Evolutionary conservation across 2,329 filamentous ascomycete species (phyloP), one percentile per base, ranked within the genome.

Genomic region (Madurella mycetomatis): DNA sequence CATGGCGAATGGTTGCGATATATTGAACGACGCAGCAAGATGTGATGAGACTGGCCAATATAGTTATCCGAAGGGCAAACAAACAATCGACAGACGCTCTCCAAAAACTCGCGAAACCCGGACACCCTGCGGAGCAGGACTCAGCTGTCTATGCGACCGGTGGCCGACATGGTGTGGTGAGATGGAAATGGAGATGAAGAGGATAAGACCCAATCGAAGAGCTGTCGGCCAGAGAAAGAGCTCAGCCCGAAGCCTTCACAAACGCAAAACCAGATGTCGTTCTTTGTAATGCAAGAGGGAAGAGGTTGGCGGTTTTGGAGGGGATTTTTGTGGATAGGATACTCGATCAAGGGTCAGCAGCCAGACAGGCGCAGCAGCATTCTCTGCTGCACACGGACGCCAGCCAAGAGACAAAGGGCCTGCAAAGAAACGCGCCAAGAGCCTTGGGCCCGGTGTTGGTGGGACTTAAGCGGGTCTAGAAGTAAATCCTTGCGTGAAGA

Each of bases 141-240:
- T 56, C 32, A 56, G 39, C 12, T 25, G 18, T 37, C 40, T 51
- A 53, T 51, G 47, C 50, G 50, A 43, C 43, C 41, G 37, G 50
- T 39, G 7, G 47, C 40, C 47, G 54, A 51, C 54, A 56, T 56
- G 54, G 41, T 42, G 17, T 47, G 39, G 15, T n/a, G 34, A 40
- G 37, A 37, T 37, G 34, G 13, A 37, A 9, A 37, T 37, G 34
- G 34, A 37, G 13, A 15, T 5, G 34, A 37, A 37, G 13, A 37
- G 34, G 34, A 15, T 4, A 37, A 37, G 11, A 4, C 11, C 34
- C 13, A 9, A 37, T 12, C 13, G 11, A 37, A 9, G 11, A 37
- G 13, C 34, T 15, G 11, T 15, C 34, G 9, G 34, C 13, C 13
- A 37, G 34, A 37, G 34, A 5, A 9, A 37, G 13, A 15, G 13